Evolutionary conservation across 768 basidiomycete species (phyloP).

Genomic region (Lactarius evosmus): DNA sequence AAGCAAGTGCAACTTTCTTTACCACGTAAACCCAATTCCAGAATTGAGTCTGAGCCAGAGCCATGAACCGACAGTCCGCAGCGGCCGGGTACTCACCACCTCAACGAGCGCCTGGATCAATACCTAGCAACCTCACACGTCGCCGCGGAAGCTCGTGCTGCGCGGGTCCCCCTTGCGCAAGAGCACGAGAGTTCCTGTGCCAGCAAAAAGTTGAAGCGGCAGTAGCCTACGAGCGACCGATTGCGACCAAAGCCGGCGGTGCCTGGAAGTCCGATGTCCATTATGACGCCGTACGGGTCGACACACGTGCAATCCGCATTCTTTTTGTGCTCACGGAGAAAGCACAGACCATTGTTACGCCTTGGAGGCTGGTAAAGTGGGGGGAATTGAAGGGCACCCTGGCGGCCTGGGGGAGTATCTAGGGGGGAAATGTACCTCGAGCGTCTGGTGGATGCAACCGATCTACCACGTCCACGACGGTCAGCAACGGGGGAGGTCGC

Average conservation of each 20-base stretch:
- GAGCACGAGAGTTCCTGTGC: conserved; percentile 14
- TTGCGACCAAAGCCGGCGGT: conserved; percentile 21
- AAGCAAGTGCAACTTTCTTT: conserved; percentile 41
- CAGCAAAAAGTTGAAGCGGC: conserved; percentile 23
- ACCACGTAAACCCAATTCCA: conserved; percentile 36
- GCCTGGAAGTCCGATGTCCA: conserved; percentile 24
- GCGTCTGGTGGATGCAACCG: conserved; percentile 48
- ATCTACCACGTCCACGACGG: conserved; percentile 48
- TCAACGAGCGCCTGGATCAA: conserved; percentile 14
- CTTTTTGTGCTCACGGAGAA: conserved; percentile 25
- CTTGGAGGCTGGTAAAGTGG: too few species aligned
- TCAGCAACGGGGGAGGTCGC: conserved; percentile 46
- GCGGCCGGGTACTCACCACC: conserved; percentile 2
- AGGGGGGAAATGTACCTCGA: conserved; percentile 42
- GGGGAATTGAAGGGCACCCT: neutral
- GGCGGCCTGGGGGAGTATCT: too few species aligned
- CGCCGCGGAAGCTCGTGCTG: conserved; percentile 10
- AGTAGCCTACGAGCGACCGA: conserved; percentile 23
- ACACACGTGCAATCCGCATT: conserved; percentile 18
- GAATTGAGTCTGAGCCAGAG: too few species aligned
- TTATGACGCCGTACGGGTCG: conserved; percentile 20
- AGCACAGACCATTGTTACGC: conserved; percentile 25
- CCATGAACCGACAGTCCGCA: too few species aligned
- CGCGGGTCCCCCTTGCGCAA: conserved; percentile 15
- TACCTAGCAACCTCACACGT: conserved; percentile 21